Conservation (phyloP, 306 rosid genomes). For the Cicer pinnatifidum region DNA sequence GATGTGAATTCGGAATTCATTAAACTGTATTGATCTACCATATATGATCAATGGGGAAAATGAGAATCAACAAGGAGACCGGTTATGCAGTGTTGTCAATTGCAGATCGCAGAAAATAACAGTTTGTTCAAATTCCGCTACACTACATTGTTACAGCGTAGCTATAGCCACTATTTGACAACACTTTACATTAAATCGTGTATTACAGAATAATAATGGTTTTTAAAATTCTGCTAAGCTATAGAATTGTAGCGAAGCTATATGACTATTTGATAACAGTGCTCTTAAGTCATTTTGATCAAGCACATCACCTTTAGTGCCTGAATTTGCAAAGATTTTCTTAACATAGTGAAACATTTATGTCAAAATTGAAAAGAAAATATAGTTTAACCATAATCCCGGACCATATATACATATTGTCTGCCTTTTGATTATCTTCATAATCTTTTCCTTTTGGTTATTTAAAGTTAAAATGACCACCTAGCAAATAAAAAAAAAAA, state of each 20-base stretch:
- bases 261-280: no score
- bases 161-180: no score
- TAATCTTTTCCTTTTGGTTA: not conserved
- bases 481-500: no score
- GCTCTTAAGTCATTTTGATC: not conserved
- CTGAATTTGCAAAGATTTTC: slow-evolving; percentile 3
- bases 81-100: no score
- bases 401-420: not conserved
- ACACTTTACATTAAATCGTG: no score
- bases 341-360: slow-evolving; percentile 8
- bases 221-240: no score
- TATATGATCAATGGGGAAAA: not conserved
- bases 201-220: no score
- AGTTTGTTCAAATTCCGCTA: no score
- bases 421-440: not conserved
- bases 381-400: slow-evolving; percentile 13
- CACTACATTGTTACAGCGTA: no score
- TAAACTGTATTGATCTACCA: slow-evolving; percentile 21
- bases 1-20: slow-evolving; percentile 6
- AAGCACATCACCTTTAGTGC: not conserved
- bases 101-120: no score
- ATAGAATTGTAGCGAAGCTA: no score
- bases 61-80: not conserved
- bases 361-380: not conserved
- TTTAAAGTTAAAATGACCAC: not conserved